phyloP scores from a whole-genome alignment of 352 stramenopile genomes.

The Phytophthora ohioensis region DNA sequence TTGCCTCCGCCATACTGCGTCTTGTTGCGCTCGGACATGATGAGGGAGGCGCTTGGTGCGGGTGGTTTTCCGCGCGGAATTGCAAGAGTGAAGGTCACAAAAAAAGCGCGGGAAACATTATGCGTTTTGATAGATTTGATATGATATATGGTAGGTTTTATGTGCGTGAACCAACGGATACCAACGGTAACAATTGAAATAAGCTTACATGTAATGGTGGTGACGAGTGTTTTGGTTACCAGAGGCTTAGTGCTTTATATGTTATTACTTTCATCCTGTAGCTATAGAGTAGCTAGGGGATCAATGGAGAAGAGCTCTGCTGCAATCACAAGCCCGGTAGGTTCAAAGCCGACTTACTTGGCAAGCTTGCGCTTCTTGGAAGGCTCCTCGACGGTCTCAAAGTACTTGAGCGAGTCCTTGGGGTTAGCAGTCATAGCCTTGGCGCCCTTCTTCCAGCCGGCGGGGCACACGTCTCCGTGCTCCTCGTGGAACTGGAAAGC shows the following conservation, averaged over 20 bases:
- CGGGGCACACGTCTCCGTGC: slow-evolving; percentile 92
- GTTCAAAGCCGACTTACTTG: slow-evolving; percentile 16
- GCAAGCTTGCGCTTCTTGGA: slow-evolving; percentile 45
- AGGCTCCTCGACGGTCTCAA: slow-evolving; percentile 52
- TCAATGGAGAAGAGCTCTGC: neutral
- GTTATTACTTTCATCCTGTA: neutral
- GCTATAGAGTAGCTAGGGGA: neutral
- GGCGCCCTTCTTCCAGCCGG: slow-evolving; percentile 92
- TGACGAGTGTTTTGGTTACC: neutral
- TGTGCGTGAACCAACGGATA: neutral
- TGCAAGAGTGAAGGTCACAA: slow-evolving; percentile 25
- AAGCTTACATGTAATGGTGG: neutral
- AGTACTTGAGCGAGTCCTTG: slow-evolving; percentile 84
- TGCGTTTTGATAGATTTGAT: neutral
- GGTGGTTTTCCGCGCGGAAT: slow-evolving; percentile 20
- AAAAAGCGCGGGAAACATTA: slow-evolving; percentile 27
- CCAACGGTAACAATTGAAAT: too few species aligned
- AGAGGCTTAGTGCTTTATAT: neutral
- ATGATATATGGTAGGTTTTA: neutral
- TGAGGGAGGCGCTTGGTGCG: slow-evolving; percentile 1
- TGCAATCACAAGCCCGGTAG: too few species aligned
- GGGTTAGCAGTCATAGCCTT: slow-evolving; percentile 87
- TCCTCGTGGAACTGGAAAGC: slow-evolving; percentile 93
- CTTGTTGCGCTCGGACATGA: slow-evolving; percentile 28
- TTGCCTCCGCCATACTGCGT: slow-evolving; percentile 25